Evolutionary conservation across 176 grass and related monocot genomes (phyloP).

Genomic region (Coix lacrymajobi): DNA sequence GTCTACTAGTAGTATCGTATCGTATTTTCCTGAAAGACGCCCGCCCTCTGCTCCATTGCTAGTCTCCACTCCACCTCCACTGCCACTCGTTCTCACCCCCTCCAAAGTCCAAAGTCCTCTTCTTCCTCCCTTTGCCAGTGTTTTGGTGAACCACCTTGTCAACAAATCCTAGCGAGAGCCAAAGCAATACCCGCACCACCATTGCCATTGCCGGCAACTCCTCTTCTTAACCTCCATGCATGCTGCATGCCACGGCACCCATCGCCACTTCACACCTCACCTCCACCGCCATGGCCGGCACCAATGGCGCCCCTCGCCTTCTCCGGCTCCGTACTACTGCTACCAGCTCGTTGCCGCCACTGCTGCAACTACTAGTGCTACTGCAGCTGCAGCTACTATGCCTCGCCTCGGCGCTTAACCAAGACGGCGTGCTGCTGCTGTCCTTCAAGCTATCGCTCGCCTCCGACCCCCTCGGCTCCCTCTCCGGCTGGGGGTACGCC

Average conservation of each 20-base stretch:
- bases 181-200: background rate
- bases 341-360: background rate
- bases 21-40: background rate
- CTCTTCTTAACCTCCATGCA: slow-evolving; percentile 30
- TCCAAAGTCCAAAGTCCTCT: background rate
- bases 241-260: slow-evolving; percentile 11
- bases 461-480: slow-evolving; percentile 56
- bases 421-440: slow-evolving; percentile 60
- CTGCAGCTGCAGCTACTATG: background rate
- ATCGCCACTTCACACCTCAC: background rate
- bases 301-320: background rate
- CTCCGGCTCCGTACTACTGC: background rate
- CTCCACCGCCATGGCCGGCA: slow-evolving; percentile 16
- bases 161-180: slow-evolving; percentile 35
- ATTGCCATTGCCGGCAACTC: background rate
- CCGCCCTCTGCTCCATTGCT: slow-evolving; percentile 1
- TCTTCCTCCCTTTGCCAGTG: background rate
- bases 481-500: slow-evolving; percentile 56
- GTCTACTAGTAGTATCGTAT: too few relatives aligned
- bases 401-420: slow-evolving; percentile 44
- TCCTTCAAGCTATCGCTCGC: slow-evolving; percentile 73
- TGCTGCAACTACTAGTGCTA: slow-evolving; percentile 2
- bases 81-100: background rate
- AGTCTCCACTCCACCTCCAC: background rate
- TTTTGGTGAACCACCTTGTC: slow-evolving; percentile 34